phyloP scores from a whole-genome alignment of 1,139 yeast species.

The Candida frijolesensis region DNA sequence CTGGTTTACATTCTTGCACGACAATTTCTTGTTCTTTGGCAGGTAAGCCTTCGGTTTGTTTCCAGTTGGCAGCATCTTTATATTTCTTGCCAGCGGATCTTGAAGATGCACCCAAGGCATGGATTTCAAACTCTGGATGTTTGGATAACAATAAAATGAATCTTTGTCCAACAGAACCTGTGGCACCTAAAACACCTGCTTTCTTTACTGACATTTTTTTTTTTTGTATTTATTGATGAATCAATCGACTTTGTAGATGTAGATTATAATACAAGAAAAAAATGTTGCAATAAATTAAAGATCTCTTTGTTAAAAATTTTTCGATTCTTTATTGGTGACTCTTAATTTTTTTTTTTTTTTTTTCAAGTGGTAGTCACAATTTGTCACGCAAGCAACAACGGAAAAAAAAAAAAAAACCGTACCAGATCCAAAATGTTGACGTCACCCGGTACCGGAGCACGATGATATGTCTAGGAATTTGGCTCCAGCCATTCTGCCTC shows the following conservation, averaged over 20 bases:
- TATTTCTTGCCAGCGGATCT: constrained; percentile 93
- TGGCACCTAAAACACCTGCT: constrained; percentile 95
- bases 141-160: constrained; percentile 80
- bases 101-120: constrained; percentile 87
- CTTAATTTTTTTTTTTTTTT: neutral
- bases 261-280: neutral
- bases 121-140: constrained; percentile 88
- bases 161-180: constrained; percentile 97
- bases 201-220: constrained; percentile 35
- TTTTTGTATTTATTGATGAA: neutral
- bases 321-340: neutral
- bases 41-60: constrained; percentile 86
- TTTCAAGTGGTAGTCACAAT: neutral
- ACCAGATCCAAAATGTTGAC: neutral
- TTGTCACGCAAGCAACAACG: neutral
- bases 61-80: constrained; percentile 89
- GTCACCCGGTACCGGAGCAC: neutral
- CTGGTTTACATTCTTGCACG: constrained; percentile 79
- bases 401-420: neutral
- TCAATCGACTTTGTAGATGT: neutral
- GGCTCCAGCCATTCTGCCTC: neutral
- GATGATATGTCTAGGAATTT: neutral
- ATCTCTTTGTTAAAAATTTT: neutral
- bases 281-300: neutral
- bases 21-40: constrained; percentile 58